Base-by-base conservation (phyloP, 441 rosid genomes). In the Viola pubescens region DNA sequence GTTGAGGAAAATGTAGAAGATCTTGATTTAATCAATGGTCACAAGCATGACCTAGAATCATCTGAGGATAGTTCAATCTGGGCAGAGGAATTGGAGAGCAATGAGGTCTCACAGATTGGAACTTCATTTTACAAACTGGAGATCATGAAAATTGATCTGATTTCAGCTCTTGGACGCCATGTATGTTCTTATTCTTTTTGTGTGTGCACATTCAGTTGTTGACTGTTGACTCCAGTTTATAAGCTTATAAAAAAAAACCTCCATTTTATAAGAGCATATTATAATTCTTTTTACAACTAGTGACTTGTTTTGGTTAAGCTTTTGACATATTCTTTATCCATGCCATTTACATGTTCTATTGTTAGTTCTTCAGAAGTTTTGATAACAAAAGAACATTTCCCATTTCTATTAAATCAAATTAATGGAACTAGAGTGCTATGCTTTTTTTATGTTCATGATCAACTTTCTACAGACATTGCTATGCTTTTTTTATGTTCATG, bases 91-190 rank as follows among this genome's bases (percentile, higher is more conserved):
- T 40, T 59, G 37, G 69, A 59, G 61, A 61, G 70, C 58, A 72
- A 73, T 62, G 73, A 73, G 59, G 73, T 59, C 55, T 69, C 67
- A 19, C 71, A 48, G 60, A 80, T 60, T 56, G 82, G 75, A 60
- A 72, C 80, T 45, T 74, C 87, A 5, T 87, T 78, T 80, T 90
- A 88, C 89, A 90, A 83, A 79, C 75, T 89, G 65, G 97, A 90
- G 79, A 81, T 86, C 75, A 76, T 78, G 52, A 81, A 84, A 71
- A 81, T 94, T 73, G 88, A 81, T 70, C 79, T 90, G 56, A 81
- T 88, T 74, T 80, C 94, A 54, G 87, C 87, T 53, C 80, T 83
- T 71, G 99, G 94, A 61, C 78, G 75, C 67, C 89, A 82, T 77
- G 97, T 94, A 73, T 66, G 76, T 26, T 62, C 37, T 40, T 68